Base-by-base conservation (phyloP, 75 land plant species). In the Cupressus sempervirens region DNA sequence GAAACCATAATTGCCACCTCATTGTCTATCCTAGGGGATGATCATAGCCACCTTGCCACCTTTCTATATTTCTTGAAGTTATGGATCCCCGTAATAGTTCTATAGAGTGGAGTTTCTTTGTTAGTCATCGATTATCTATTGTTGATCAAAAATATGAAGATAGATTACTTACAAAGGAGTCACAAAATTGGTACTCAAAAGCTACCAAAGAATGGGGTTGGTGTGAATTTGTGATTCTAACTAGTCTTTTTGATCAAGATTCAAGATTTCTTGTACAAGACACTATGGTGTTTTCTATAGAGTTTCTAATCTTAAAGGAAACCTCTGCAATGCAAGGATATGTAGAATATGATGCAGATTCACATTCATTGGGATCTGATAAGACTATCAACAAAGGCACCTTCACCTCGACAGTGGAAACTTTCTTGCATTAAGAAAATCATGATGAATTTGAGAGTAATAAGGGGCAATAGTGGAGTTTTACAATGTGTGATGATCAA, bases 151-250 rank as follows among this genome's bases (percentile, higher is more conserved):
- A 87, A 48, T 89, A 88, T 82, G 99, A 96, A 52, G 98, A 94
- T 18, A 94, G 93, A 48, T 96, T 98, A 53, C 95, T 98, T 30
- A 91, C 94, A n/a, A 98, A 98, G 82, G 99, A 98, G 86, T 98
- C 99, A 75, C 99, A 98, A 80, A 96, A 98, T 83, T 95, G 99
- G 3, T 98, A 96, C 83, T 98, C 98, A 0, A 98, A 98, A 89
- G 93, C 98, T 86, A 97, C 99, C 48, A 98, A 98, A 84, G 99
- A 98, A 87, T 98, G 98, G 99, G 99, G 99, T 18, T 98, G 99
- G 99, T 91, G 98, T 62, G 99, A 98, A 83, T 98, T 98, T 89
- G 93, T 98, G 83, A 98, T 98, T 5, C 92, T 98, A 35, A 98
- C 99, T 18, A 98, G 96, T 86, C 93, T 98, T 30, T 98, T 98